Evolutionary conservation across 345 rosid genomes (phyloP), one percentile per base, ranked within the genome.

Genomic region (Eucalyptus viminalis): DNA sequence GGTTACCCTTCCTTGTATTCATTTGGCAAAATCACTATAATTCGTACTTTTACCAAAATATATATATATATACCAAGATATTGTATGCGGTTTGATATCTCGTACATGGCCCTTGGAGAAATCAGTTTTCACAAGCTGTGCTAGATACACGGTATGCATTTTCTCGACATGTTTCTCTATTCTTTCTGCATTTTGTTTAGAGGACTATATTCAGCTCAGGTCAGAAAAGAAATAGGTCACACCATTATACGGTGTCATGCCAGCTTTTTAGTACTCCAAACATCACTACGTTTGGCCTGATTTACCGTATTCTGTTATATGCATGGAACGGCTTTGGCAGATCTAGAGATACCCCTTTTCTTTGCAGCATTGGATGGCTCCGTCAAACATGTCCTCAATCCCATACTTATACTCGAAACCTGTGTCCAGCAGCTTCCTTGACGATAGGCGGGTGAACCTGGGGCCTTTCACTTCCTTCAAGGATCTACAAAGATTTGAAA

Each of bases 351-450:
- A 90, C 11, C 93, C 93, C 90, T 91, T 93, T 24, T 91, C 87
- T 56, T 90, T 87, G 88, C 94, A 91, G 11, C 90, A 89, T 14
- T 89, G 87, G n/a, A 92, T 83, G 45, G 94, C 95, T 62, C 86
- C 94, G 17, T 80, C 88, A 37, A 86, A 92, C 92, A 89, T 92
- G 65, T 92, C 94, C 53, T 89, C 91, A 34, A 92, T 81, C 43
- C 91, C 89, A 51, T 87, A 86, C 40, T 88, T 92, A 47, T 87
- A 94, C 87, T 90, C 86, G 37, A 94, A 93, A 3, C 96, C 96
- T 14, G 62, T 60, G 11, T 92, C 92, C 87, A 86, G 8, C 16
- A 94, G 69, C 88, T 92, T 94, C 88, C 89, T 92, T 1, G 96
- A 90, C 21, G 92, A 90, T 80, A 92, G 86, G 14, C 53, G 15